A percentile compares a stretch with the other conserved stretches of the same genome.
These are phyloP conservation scores for Pichia manshurica DNA, from an alignment of 805 yeast species.

Conservation along the genomic window DNA sequence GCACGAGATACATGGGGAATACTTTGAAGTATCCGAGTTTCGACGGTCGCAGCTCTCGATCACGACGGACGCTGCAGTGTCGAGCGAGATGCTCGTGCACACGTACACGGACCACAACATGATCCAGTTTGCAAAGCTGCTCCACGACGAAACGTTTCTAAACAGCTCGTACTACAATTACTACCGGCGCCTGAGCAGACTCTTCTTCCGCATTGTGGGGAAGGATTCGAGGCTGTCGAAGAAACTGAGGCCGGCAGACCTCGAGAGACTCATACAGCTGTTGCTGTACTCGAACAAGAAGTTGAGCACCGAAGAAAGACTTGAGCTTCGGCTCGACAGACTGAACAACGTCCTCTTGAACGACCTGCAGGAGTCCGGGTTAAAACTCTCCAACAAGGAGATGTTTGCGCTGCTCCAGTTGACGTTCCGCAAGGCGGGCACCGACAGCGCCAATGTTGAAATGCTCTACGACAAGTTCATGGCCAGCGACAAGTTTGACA, in stretches of 20 bases:
- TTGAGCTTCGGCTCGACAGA: not conserved
- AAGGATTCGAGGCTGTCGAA: conserved; percentile 2
- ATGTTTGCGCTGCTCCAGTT: conserved; percentile 12
- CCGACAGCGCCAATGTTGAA: not conserved
- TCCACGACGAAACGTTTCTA: conserved; percentile 9
- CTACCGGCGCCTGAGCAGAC: conserved; percentile 4
- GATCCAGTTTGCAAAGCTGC: conserved; percentile 10
- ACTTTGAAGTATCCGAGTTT: conserved; percentile 1
- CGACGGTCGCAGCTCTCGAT: not conserved
- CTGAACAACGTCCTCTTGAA: conserved; percentile 4
- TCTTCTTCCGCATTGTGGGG: conserved; percentile 7
- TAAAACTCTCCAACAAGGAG: conserved; percentile 13
- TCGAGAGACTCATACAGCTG: conserved; percentile 10
- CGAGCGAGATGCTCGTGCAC: conserved; percentile 3
- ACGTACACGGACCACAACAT: not conserved
- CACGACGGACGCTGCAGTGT: not conserved
- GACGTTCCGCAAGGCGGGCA: conserved; percentile 1
- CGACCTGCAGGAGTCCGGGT: conserved; percentile 5
- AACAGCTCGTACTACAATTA: conserved; percentile 5
- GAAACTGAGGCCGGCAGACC: conserved; percentile 12
- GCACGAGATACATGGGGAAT: conserved; percentile 11
- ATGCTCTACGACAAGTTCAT: conserved; percentile 7
- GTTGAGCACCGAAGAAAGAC: not conserved
- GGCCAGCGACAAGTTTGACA: conserved; percentile 4
- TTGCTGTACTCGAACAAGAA: conserved; percentile 8